These are phyloP conservation scores for Fusarium nematophilum DNA, from an alignment of 2,329 filamentous ascomycete species.

Conservation along the genomic window DNA sequence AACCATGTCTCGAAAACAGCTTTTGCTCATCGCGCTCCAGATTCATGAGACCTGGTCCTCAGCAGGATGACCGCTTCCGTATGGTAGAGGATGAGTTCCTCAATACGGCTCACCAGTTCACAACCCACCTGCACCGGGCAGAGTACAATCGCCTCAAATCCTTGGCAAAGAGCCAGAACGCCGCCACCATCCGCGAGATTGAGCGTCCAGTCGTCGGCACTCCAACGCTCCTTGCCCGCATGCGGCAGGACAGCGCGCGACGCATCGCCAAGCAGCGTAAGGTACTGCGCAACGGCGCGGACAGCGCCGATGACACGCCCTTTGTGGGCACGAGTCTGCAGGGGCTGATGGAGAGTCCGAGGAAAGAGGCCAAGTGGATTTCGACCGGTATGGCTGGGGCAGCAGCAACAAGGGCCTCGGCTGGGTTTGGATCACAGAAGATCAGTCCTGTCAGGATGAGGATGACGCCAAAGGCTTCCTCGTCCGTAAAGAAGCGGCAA, in stretches of 20 bases:
- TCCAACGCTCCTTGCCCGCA: constrained; percentile 42
- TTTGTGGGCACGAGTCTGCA: constrained; percentile 51
- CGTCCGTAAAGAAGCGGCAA: constrained; percentile 29
- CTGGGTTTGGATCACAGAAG: constrained; percentile 40
- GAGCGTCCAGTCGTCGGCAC: constrained; percentile 62
- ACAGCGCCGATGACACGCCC: constrained; percentile 22
- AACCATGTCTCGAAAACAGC: not conserved
- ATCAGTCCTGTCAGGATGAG: constrained; percentile 26
- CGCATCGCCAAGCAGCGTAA: constrained; percentile 43
- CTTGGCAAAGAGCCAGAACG: constrained; percentile 65
- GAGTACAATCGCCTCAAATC: constrained; percentile 78
- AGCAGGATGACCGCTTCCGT: constrained; percentile 77
- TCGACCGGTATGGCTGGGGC: constrained; percentile 34
- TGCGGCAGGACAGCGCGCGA: constrained; percentile 33
- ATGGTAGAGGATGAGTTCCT: constrained; percentile 89
- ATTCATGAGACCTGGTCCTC: constrained; percentile 73
- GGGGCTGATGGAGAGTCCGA: constrained; percentile 58
- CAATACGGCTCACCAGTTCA: constrained; percentile 74
- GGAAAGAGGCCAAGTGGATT: constrained; percentile 46
- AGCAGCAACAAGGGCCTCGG: constrained; percentile 42
- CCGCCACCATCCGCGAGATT: constrained; percentile 61
- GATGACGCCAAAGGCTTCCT: not conserved
- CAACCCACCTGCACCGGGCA: constrained; percentile 79
- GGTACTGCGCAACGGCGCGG: constrained; percentile 15
- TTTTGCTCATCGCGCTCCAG: constrained; percentile 47